These are phyloP conservation scores for Nitzschia putrida DNA, from an alignment of 108 stramenopile genomes.

Conservation along the genomic window DNA sequence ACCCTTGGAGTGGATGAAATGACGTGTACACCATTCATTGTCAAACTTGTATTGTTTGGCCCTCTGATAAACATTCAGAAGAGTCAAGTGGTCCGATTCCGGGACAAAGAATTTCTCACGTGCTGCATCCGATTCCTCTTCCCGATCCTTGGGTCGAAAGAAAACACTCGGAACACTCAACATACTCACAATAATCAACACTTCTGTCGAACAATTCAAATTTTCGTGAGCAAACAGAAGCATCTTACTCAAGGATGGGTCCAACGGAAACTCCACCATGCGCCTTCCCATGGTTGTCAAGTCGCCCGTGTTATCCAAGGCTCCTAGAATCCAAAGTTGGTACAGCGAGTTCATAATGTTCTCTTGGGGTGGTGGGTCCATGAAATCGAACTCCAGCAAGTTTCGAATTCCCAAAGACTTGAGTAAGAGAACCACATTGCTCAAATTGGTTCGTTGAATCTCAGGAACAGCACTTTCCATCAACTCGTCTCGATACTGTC, in stretches of 20 bases:
- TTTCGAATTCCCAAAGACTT: slow-evolving; percentile 95
- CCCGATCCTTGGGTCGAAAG: slow-evolving; percentile 95
- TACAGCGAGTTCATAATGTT: slow-evolving; percentile 96
- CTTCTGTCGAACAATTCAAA: slow-evolving; percentile 88
- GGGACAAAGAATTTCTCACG: slow-evolving; percentile 99
- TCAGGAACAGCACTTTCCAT: slow-evolving; percentile 96
- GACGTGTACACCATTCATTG: slow-evolving; percentile 92
- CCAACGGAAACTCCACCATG: slow-evolving; percentile 97
- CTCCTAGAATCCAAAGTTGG: slow-evolving; percentile 98
- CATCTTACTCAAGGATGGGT: slow-evolving; percentile 98
- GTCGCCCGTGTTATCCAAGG: slow-evolving; percentile 93
- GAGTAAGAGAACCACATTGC: slow-evolving; percentile 98
- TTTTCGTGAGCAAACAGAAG: slow-evolving; percentile 90
- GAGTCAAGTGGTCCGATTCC: slow-evolving; percentile 96
- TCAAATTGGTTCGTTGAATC: slow-evolving; percentile 97
- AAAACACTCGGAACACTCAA: slow-evolving; percentile 95
- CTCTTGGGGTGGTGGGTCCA: slow-evolving; percentile 98
- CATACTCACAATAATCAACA: slow-evolving; percentile 95
- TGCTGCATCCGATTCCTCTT: slow-evolving; percentile 97
- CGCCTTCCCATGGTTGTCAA: slow-evolving; percentile 89
- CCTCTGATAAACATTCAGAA: slow-evolving; percentile 94
- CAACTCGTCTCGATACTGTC: slow-evolving; percentile 93
- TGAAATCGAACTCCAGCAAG: slow-evolving; percentile 95
- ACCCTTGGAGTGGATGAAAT: slow-evolving; percentile 97
- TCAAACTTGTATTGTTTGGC: slow-evolving; percentile 94